Conservation (phyloP, 768 basidiomycete genomes). For the Lanmaoa pseudosensibilis region DNA sequence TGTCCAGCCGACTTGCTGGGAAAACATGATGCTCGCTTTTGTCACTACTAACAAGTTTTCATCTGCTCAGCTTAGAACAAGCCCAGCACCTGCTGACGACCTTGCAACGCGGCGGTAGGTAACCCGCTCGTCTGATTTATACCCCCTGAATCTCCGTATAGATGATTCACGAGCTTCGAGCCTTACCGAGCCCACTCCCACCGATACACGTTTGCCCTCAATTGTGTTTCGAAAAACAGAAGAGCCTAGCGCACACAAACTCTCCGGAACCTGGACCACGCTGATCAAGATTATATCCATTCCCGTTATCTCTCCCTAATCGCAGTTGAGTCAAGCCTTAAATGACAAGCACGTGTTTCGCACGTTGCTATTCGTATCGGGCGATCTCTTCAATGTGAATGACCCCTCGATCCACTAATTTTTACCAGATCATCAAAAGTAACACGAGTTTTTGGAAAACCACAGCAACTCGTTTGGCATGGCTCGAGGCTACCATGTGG, state of each 20-base stretch:
- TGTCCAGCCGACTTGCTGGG: neutral
- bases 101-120: neutral
- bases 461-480: neutral
- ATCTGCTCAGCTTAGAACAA: neutral
- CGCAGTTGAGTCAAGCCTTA: neutral
- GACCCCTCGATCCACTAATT: neutral
- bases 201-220: neutral
- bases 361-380: constrained; percentile 6
- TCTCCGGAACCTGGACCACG: neutral
- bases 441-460: neutral
- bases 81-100: neutral
- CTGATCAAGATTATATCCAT: neutral
- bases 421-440: neutral
- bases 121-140: neutral
- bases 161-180: neutral
- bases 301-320: constrained; percentile 1
- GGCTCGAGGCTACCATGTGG: neutral
- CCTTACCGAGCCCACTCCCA: neutral
- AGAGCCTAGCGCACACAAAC: no score
- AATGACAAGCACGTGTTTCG: constrained; percentile 4
- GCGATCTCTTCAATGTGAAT: neutral
- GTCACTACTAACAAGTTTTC: neutral
- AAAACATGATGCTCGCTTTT: neutral
- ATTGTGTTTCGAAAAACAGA: neutral
- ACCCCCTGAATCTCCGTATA: neutral